Conservation (phyloP, 2,329 filamentous ascomycete species). For the Cyphellophora attinorum region DNA sequence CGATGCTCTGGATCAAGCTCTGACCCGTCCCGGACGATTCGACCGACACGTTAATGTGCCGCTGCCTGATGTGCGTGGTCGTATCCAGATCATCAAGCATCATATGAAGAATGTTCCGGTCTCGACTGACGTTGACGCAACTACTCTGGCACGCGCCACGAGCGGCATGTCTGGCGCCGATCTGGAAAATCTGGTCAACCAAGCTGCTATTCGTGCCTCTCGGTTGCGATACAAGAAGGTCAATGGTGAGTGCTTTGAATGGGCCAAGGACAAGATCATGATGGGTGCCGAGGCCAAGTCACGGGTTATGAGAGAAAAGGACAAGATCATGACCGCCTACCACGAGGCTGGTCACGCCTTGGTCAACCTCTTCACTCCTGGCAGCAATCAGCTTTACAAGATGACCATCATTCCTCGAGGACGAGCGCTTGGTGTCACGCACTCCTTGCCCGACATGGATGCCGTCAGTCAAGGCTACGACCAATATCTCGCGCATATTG, state of each 20-base stretch:
- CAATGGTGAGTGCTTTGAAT: constrained; percentile 74
- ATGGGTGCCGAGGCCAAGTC: constrained; percentile 91
- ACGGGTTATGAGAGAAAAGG: constrained; percentile 82
- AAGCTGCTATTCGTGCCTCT: constrained; percentile 89
- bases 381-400: constrained; percentile 77
- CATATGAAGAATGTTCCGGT: constrained; percentile 88
- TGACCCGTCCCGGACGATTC: constrained; percentile 89
- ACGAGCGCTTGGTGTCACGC: constrained; percentile 74
- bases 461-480: constrained; percentile 80
- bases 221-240: constrained; percentile 71
- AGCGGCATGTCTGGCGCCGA: constrained; percentile 92
- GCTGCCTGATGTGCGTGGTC: constrained; percentile 84
- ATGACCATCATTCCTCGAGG: constrained; percentile 93
- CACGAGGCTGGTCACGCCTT: constrained; percentile 94
- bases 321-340: constrained; percentile 84
- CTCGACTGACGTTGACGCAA: constrained; percentile 68
- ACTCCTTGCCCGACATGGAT: constrained; percentile 70
- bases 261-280: constrained; percentile 96
- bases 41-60: constrained; percentile 85
- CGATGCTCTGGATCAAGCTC: constrained; percentile 83
- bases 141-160: constrained; percentile 75
- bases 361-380: constrained; percentile 72
- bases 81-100: constrained; percentile 85
- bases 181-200: constrained; percentile 92
- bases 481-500: constrained; percentile 72